phyloP scores from a whole-genome alignment of 495 filamentous ascomycete genomes.

The Neurospora discreta region DNA sequence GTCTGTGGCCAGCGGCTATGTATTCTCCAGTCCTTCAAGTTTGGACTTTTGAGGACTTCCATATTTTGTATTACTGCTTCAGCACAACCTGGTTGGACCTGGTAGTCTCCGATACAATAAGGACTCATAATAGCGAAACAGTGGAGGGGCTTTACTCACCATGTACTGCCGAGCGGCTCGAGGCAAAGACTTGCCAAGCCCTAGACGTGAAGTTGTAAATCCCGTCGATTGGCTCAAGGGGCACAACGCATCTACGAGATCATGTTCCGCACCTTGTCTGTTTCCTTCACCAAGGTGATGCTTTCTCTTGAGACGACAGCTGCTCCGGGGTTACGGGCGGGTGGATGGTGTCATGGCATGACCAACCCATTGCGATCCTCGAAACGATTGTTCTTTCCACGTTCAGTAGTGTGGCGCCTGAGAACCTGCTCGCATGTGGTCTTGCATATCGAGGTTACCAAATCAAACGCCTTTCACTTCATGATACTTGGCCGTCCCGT shows the following conservation, averaged over 20 bases:
- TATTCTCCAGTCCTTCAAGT: not conserved
- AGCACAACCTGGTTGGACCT: not conserved
- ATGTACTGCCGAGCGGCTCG: not conserved
- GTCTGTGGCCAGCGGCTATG: not conserved
- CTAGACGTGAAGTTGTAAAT: not conserved
- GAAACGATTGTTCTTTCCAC: not conserved
- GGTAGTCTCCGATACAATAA: not conserved
- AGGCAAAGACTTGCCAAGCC: not conserved
- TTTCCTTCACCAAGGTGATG: not conserved
- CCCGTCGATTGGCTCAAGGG: not conserved
- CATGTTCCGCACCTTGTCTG: not conserved
- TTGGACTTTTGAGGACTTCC: not conserved
- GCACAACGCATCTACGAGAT: not conserved
- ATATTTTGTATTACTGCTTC: not conserved
- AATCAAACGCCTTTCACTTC: not conserved
- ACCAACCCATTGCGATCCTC: constrained; percentile 5
- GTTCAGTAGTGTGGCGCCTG: not conserved
- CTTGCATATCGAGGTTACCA: not conserved
- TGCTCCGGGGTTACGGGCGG: not conserved
- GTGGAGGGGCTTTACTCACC: not conserved
- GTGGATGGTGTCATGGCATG: constrained; percentile 5
- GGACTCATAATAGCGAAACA: not conserved
- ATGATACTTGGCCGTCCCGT: not conserved
- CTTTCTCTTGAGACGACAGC: not conserved
- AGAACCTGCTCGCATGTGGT: not conserved